Evolutionary conservation across 1,284 basidiomycete species (phyloP).

Genomic region (Marasmius oreades): DNA sequence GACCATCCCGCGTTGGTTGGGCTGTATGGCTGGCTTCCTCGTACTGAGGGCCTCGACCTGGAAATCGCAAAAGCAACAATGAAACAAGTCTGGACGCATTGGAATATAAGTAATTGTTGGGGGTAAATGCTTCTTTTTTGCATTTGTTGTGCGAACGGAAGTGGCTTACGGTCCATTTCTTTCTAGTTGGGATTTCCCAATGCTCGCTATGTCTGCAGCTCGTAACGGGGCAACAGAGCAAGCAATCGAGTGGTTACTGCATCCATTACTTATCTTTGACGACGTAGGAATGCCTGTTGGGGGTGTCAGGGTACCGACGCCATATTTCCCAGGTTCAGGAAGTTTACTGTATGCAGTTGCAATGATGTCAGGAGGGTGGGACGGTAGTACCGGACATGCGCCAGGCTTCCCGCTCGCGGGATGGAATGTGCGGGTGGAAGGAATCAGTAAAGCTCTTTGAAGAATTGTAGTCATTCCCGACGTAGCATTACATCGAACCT

Average conservation of each 20-base stretch:
- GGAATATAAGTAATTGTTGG: slow-evolving; percentile 57
- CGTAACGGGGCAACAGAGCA: slow-evolving; percentile 44
- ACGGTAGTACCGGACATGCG: slow-evolving; percentile 28
- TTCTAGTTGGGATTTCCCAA: slow-evolving; percentile 57
- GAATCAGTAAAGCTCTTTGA: slow-evolving; percentile 28
- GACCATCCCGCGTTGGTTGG: slow-evolving; percentile 59
- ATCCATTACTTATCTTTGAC: slow-evolving; percentile 54
- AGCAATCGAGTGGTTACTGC: slow-evolving; percentile 53
- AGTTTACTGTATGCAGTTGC: slow-evolving; percentile 48
- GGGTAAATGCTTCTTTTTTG: slow-evolving; percentile 34
- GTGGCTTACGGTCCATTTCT: neutral
- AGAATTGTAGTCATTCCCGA: neutral
- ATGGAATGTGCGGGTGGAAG: slow-evolving; percentile 33
- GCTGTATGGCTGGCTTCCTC: slow-evolving; percentile 55
- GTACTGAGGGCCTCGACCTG: slow-evolving; percentile 43
- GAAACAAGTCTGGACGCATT: slow-evolving; percentile 50
- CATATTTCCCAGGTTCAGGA: slow-evolving; percentile 59
- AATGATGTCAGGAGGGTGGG: slow-evolving; percentile 47
- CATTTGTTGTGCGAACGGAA: no score
- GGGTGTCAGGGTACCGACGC: slow-evolving; percentile 53
- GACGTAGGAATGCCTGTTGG: slow-evolving; percentile 61
- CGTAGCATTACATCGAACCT: no score
- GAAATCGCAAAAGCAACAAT: slow-evolving; percentile 45
- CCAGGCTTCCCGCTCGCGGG: slow-evolving; percentile 38
- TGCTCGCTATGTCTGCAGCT: slow-evolving; percentile 61